Evolutionary conservation across 1,284 basidiomycete species (phyloP).

Genomic region (Trametes sp.): DNA sequence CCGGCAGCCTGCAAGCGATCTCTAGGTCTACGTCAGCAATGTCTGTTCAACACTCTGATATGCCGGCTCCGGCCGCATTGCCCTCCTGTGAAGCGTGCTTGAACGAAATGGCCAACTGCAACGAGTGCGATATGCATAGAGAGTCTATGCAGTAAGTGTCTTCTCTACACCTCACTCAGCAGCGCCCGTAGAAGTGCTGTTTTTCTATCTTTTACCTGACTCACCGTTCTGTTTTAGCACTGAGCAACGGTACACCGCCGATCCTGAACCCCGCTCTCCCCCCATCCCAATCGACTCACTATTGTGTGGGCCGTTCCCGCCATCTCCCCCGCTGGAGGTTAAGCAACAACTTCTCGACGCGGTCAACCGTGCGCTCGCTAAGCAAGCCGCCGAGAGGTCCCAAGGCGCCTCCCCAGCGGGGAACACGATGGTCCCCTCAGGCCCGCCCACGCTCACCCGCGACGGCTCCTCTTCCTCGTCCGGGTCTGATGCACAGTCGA

Average conservation of each 20-base stretch:
- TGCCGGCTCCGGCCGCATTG: neutral
- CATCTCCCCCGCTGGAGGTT: neutral
- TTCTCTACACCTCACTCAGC: neutral
- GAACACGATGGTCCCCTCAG: neutral
- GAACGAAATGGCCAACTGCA: conserved; percentile 9
- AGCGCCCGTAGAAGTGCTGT: too few relatives aligned
- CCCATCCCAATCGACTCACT: neutral
- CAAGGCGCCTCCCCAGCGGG: neutral
- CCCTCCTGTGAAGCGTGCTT: conserved; percentile 14
- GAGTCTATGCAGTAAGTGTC: conserved; percentile 3
- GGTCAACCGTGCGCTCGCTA: conserved; percentile 7
- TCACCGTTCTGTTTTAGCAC: neutral
- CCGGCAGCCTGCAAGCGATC: neutral
- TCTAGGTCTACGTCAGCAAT: conserved; percentile 10
- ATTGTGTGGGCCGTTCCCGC: neutral
- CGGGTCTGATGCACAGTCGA: neutral
- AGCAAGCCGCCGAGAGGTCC: neutral
- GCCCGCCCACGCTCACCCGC: conserved; percentile 15
- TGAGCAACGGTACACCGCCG: neutral
- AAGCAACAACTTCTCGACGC: conserved; percentile 4
- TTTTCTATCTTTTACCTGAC: too few relatives aligned
- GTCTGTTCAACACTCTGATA: conserved; percentile 1
- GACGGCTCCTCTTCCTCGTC: conserved; percentile 19
- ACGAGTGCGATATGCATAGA: neutral
- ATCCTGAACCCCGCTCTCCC: neutral